Base-by-base conservation (phyloP, 1,284 basidiomycete species). In the Leccinum subrobustum region DNA sequence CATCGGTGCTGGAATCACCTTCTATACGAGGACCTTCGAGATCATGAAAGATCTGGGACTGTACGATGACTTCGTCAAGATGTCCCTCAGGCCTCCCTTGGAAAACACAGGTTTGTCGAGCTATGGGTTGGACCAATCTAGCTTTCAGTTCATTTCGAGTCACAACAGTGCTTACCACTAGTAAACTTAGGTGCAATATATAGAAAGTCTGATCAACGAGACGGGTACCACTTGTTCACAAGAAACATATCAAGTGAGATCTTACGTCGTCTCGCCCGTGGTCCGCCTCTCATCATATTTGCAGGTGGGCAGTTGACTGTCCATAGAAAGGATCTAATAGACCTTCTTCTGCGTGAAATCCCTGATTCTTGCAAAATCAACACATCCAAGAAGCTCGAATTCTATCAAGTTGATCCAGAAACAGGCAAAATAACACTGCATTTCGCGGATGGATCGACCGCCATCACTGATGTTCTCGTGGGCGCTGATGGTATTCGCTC, bases 1-100 rank as follows among this genome's bases (percentile, higher is more conserved):
- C 11, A 62, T 75, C 23, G 78, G 78, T 20, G 76, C 76, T 14
- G 78, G 77, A 9, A 74, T 79, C 29, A 64, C 65, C 0, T 68
- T 78, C 1, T 42, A n/a, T 70, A 68, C 68, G 39, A 70, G 75
- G 54, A 74, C 74, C 11, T 70, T 74, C 73, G 70, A 68, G 1
- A 63, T 78, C 37, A 68, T 78, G 70, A 66, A 74, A 51, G 63
- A 68, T 6, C 65, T 78, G 3, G 77, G 73, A 1, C 55, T 78
- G 20, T 62, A 63, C 7, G 64, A 70, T 2, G 64, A 70, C 8
- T 4, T 70, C 20, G 4, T 56, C 1, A 52, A 63, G 53, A 8
- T 70, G 23, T 48, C 64, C 12, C 3, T 14, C 6, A 33, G 37
- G 18, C 54, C 66, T 12, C 64, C 65, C 3, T n/a, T 31, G 42